Conservation (phyloP, 495 filamentous ascomycete species). For the Penicillium samsonianum region DNA sequence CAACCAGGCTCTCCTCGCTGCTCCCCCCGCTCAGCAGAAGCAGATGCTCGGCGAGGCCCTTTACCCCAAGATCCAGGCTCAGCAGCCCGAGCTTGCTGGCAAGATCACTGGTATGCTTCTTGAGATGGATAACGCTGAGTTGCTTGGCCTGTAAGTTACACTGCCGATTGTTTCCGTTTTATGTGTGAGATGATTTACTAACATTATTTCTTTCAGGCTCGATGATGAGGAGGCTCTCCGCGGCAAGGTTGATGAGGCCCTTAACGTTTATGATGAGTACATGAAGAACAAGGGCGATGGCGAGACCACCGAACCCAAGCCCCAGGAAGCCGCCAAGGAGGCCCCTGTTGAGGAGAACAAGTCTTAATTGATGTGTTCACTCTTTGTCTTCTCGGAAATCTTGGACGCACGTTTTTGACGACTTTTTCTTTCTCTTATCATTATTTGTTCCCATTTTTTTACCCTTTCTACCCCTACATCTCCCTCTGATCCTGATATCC, state of each 20-base stretch:
- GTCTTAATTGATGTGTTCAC: conserved; percentile 39
- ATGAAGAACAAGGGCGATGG: conserved; percentile 71
- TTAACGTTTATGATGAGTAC: conserved; percentile 97
- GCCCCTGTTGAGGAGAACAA: conserved; percentile 49
- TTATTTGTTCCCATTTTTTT: conserved; percentile 22
- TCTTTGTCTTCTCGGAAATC: conserved; percentile 33
- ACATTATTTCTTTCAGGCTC: conserved; percentile 61
- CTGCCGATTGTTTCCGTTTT: background rate
- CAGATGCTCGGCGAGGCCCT: conserved; percentile 96
- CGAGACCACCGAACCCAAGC: conserved; percentile 42
- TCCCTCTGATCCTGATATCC: conserved; percentile 52
- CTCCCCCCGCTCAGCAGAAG: conserved; percentile 79
- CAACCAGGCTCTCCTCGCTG: conserved; percentile 49
- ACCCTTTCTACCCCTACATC: conserved; percentile 32
- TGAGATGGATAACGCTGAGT: conserved; percentile 96
- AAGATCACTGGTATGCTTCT: conserved; percentile 99
- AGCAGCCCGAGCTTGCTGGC: conserved; percentile 92
- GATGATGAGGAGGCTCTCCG: conserved; percentile 87
- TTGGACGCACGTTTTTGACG: conserved; percentile 48
- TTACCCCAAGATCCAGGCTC: conserved; percentile 93
- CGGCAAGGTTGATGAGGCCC: conserved; percentile 94
- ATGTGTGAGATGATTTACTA: conserved; percentile 6
- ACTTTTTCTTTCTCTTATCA: conserved; percentile 35
- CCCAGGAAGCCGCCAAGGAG: conserved; percentile 49
- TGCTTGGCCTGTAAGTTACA: conserved; percentile 87